Evolutionary conservation across 2,329 filamentous ascomycete genomes (phyloP).

Genomic region (Chaetomium sp.): DNA sequence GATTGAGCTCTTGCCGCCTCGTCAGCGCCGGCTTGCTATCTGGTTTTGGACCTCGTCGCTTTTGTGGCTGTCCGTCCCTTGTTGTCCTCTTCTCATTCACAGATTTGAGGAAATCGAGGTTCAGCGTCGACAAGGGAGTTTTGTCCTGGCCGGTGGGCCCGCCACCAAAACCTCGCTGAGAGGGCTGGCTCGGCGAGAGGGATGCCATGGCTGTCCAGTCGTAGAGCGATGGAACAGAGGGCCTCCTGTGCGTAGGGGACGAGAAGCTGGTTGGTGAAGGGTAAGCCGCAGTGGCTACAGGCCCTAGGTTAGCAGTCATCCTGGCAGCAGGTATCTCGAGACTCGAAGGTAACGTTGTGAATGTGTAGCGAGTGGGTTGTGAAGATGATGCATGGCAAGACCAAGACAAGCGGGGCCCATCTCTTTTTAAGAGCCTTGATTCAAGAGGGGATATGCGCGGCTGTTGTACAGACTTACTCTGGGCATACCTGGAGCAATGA

Average conservation of each 20-base stretch:
- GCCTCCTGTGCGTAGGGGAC: conserved; percentile 39
- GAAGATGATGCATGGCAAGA: background rate
- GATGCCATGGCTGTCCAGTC: conserved; percentile 49
- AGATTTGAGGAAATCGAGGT: conserved; percentile 66
- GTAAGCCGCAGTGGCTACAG: conserved; percentile 40
- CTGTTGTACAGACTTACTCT: conserved; percentile 8
- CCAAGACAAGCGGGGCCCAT: background rate
- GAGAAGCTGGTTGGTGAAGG: conserved; percentile 43
- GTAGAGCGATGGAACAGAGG: conserved; percentile 40
- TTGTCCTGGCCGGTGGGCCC: conserved; percentile 42
- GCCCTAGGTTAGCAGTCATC: conserved; percentile 42
- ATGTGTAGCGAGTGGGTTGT: background rate
- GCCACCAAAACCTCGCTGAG: conserved; percentile 33
- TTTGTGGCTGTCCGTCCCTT: conserved; percentile 84
- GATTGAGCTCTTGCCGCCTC: conserved; percentile 87
- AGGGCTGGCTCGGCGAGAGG: conserved; percentile 44
- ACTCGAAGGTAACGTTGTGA: background rate
- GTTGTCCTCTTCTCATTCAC: conserved; percentile 74
- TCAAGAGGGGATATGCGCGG: background rate
- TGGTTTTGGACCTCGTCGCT: conserved; percentile 90
- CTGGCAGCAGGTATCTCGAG: background rate
- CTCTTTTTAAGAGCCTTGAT: conserved; percentile 10
- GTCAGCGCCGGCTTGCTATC: conserved; percentile 95
- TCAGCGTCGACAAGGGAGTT: conserved; percentile 49
- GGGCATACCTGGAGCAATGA: conserved; percentile 25